Base-by-base conservation (phyloP, 2,329 filamentous ascomycete genomes). In the Colletotrichum orbiculare region DNA sequence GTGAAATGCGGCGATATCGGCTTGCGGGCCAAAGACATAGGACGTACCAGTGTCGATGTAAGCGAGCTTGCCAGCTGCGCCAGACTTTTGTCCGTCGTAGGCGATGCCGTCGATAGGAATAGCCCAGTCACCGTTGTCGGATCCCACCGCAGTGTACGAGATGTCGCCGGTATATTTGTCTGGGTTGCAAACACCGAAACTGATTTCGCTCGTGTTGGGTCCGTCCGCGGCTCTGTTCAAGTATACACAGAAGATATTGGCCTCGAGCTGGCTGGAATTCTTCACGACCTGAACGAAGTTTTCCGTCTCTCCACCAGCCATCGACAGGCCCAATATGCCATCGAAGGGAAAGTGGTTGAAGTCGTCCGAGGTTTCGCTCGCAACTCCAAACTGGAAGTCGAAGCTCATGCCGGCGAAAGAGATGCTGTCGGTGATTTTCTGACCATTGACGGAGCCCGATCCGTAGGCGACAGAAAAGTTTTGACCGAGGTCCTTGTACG, bases 21-120 rank as follows among this genome's bases (percentile, higher is more conserved):
- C 79, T 1, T 83, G 77, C 1, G 93, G 91, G 6, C 92, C 87
- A 68, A 97, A 89, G 35, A 93, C 86, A 74, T 90, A 96, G 0
- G 90, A 92, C 0, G 93, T 96, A 54, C 93, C 93, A 0, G 92
- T 94, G 76, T 97, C 94, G 69, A 97, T 89, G 73, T 94, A 93
- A 38, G 90, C 91, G 2, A 82, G 81, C 53, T 83, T 76, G 42
- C 79, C 80, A 10, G 84, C 87, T 41, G 89, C 79, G n/a, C 84
- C 81, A 11, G 85, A 83, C 8, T 82, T 79, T 47, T 85, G 82
- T 50, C 86, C 89, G 64, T 89, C 83, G 50, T 90, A 86, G 2
- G 85, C 81, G 54, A 89, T 84, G 70, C 90, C 89, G 47, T 89
- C 89, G 60, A 96, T 72, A 0, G 86, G 76, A 37, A 97, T 89